These are phyloP conservation scores for Lachnellula willkommii DNA, from an alignment of 2,329 filamentous ascomycete genomes.

Conservation along the genomic window DNA sequence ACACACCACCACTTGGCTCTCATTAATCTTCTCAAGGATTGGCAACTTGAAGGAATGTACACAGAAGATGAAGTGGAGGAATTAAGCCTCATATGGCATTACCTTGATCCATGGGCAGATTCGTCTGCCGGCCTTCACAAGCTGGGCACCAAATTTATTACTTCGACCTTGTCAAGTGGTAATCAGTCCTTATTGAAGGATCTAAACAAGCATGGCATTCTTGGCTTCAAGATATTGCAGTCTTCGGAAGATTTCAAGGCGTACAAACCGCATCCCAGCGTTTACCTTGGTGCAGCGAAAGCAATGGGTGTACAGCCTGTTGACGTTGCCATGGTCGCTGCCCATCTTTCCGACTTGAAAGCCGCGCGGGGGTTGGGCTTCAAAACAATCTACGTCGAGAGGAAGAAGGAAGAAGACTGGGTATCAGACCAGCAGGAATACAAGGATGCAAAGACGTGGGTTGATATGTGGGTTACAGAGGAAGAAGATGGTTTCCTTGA, in stretches of 20 bases:
- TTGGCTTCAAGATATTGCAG: conserved; percentile 58
- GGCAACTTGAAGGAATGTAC: conserved; percentile 55
- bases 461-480: conserved; percentile 56
- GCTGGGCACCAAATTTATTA: conserved; percentile 50
- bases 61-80: conserved; percentile 55
- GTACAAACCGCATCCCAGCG: conserved; percentile 66
- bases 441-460: conserved; percentile 51
- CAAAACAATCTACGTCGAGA: conserved; percentile 68
- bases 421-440: conserved; percentile 44
- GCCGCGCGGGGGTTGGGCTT: conserved; percentile 61
- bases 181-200: conserved; percentile 63
- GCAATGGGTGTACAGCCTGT: conserved; percentile 47
- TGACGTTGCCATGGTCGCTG: conserved; percentile 69
- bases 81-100: conserved; percentile 68
- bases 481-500: conserved; percentile 48
- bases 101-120: conserved; percentile 65
- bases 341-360: conserved; percentile 64
- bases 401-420: conserved; percentile 61
- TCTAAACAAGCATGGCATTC: conserved; percentile 50
- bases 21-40: conserved; percentile 48
- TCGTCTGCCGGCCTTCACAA: conserved; percentile 48
- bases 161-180: conserved; percentile 69
- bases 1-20: conserved; percentile 64
- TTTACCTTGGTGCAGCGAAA: conserved; percentile 63
- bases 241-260: conserved; percentile 66